These are phyloP conservation scores for Zopfia rhizophila DNA, from an alignment of 2,329 filamentous ascomycete genomes.

Conservation along the genomic window DNA sequence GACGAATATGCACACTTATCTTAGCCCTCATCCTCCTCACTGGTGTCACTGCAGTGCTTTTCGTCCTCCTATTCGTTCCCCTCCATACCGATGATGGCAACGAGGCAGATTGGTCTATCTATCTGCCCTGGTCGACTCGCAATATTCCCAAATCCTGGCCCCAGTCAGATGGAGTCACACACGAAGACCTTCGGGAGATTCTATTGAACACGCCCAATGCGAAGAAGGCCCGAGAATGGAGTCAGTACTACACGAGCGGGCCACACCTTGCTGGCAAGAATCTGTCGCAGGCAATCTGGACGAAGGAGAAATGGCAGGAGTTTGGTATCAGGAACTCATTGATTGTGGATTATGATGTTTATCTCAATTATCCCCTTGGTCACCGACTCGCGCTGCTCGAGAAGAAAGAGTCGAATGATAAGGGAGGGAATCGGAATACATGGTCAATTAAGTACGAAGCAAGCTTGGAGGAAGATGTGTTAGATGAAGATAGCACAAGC, in stretches of 20 bases:
- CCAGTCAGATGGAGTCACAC: conserved; percentile 59
- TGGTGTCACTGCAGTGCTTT: conserved; percentile 43
- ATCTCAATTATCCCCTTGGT: conserved; percentile 62
- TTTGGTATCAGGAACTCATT: conserved; percentile 58
- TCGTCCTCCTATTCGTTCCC: conserved; percentile 51
- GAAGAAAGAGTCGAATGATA: conserved; percentile 69
- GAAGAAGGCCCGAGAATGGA: conserved; percentile 61
- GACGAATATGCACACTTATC: conserved; percentile 73
- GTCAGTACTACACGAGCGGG: conserved; percentile 62
- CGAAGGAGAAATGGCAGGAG: conserved; percentile 59
- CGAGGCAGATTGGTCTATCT: conserved; percentile 28
- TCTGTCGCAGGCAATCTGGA: conserved; percentile 63
- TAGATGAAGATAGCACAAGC: conserved; percentile 84
- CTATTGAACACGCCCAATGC: conserved; percentile 65
- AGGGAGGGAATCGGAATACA: conserved; percentile 41
- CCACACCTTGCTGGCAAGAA: conserved; percentile 64
- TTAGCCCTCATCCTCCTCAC: conserved; percentile 48
- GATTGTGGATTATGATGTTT: conserved; percentile 62
- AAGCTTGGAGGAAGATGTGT: conserved; percentile 81
- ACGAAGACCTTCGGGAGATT: conserved; percentile 65
- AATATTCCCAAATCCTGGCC: conserved; percentile 53
- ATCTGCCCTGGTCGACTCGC: conserved; percentile 31
- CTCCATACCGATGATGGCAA: conserved; percentile 44
- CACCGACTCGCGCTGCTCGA: conserved; percentile 59
- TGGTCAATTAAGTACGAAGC: conserved; percentile 81